These are phyloP conservation scores for Tetracladium setigerum DNA, from an alignment of 495 filamentous ascomycete genomes.

Conservation along the genomic window DNA sequence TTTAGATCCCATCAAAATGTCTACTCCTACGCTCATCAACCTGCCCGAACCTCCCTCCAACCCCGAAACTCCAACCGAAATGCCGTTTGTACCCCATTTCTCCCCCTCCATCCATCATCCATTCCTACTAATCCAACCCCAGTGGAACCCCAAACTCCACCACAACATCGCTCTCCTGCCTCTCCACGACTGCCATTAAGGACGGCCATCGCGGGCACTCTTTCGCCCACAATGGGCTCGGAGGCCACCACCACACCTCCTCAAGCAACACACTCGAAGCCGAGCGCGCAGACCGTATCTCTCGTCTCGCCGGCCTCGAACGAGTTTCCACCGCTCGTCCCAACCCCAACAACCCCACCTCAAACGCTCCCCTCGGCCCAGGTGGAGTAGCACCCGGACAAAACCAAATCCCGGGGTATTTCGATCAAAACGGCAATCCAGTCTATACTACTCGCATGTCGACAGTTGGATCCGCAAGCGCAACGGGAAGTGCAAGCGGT, in stretches of 20 bases:
- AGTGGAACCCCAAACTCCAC: conserved; percentile 90
- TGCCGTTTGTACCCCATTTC: conserved; percentile 58
- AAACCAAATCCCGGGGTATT: conserved; percentile 47
- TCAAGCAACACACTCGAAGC: conserved; percentile 71
- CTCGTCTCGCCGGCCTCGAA: conserved; percentile 79
- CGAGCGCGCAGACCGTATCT: conserved; percentile 90
- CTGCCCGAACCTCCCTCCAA: conserved; percentile 77
- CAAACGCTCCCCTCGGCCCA: conserved; percentile 21
- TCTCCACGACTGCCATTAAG: conserved; percentile 90
- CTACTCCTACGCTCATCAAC: conserved; percentile 66
- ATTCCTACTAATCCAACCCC: conserved; percentile 3
- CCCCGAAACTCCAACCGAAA: conserved; percentile 82
- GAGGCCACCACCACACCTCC: conserved; percentile 45
- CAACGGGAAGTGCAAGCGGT: conserved; percentile 52
- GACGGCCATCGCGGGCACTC: conserved; percentile 78
- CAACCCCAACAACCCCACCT: conserved; percentile 26
- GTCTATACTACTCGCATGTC: conserved; percentile 56
- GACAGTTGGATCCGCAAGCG: conserved; percentile 80
- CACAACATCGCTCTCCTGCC: conserved; percentile 75
- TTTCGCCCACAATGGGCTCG: conserved; percentile 41
- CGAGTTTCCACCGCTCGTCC: conserved; percentile 62
- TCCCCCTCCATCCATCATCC: conserved; percentile 7
- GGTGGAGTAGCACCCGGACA: conserved; percentile 30
- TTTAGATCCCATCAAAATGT: conserved; percentile 2
- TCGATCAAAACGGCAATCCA: conserved; percentile 57